phyloP scores from a whole-genome alignment of 2,329 filamentous ascomycete genomes.

The Alternaria incomplexa region DNA sequence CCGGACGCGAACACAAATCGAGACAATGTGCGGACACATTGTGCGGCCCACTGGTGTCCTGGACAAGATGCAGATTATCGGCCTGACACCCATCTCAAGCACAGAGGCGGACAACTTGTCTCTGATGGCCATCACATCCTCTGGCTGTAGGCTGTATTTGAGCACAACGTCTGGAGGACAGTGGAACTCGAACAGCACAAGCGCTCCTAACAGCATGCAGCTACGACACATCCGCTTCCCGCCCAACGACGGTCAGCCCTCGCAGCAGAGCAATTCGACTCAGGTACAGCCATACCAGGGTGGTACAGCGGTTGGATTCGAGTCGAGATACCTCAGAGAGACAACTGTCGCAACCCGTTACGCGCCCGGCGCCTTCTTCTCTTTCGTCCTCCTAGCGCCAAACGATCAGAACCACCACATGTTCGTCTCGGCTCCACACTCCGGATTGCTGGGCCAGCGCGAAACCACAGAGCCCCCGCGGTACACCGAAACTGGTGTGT shows the following conservation, averaged over 20 bases:
- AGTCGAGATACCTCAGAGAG: slow-evolving; percentile 34
- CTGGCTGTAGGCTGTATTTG: slow-evolving; percentile 88
- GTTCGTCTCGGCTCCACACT: slow-evolving; percentile 87
- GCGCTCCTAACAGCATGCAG: slow-evolving; percentile 91
- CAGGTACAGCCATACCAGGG: slow-evolving; percentile 41
- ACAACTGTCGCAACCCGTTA: slow-evolving; percentile 65
- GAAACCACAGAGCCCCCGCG: slow-evolving; percentile 60
- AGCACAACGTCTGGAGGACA: slow-evolving; percentile 80
- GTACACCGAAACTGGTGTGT: slow-evolving; percentile 81
- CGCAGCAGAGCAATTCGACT: slow-evolving; percentile 29
- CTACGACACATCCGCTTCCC: slow-evolving; percentile 97
- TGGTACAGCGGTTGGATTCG: slow-evolving; percentile 30
- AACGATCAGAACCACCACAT: slow-evolving; percentile 68
- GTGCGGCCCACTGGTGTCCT: slow-evolving; percentile 73
- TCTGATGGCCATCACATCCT: slow-evolving; percentile 87
- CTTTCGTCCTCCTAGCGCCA: slow-evolving; percentile 72
- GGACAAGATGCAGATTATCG: slow-evolving; percentile 73
- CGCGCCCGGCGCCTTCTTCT: slow-evolving; percentile 89
- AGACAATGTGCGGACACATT: slow-evolving; percentile 83
- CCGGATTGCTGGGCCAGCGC: slow-evolving; percentile 74
- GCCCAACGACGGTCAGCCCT: slow-evolving; percentile 56
- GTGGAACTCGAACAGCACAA: slow-evolving; percentile 66
- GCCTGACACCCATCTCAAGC: slow-evolving; percentile 82
- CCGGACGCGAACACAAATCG: slow-evolving; percentile 59
- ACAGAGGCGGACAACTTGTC: slow-evolving; percentile 82